Percentiles rank a stretch among this genome's conserved stretches.
phyloP scores from a whole-genome alignment of 352 stramenopile genomes.

The Phytophthora parvispora region DNA sequence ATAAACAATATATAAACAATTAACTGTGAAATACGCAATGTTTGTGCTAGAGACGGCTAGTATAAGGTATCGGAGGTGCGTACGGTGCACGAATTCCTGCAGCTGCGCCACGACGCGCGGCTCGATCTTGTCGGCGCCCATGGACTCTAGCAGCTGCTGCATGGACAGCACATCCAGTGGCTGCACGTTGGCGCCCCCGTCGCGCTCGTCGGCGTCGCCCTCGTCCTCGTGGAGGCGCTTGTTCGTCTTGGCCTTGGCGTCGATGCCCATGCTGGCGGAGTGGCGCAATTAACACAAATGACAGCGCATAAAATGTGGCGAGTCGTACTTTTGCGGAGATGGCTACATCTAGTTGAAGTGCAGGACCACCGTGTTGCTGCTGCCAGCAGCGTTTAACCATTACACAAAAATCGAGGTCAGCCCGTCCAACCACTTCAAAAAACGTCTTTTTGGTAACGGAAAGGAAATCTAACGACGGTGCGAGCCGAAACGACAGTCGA shows the following conservation, averaged over 20 bases:
- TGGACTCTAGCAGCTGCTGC: conserved; percentile 74
- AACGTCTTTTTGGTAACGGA: no score
- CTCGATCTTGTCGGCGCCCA: conserved; percentile 86
- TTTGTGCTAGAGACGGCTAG: no score
- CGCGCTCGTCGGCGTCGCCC: conserved; percentile 41
- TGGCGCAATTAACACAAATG: conserved; percentile 21
- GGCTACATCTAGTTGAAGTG: conserved; percentile 10
- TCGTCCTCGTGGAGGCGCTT: conserved; percentile 76
- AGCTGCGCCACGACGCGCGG: conserved; percentile 84
- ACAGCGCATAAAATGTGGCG: background rate
- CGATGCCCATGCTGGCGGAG: conserved; percentile 58
- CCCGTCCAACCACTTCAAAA: no score
- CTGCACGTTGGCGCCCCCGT: conserved; percentile 46
- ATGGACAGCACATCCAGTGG: conserved; percentile 76
- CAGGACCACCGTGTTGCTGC: background rate
- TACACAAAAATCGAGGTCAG: no score
- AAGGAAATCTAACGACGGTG: no score
- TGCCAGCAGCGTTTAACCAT: no score
- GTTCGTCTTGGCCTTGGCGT: conserved; percentile 43
- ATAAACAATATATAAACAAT: conserved; percentile 3
- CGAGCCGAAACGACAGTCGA: background rate
- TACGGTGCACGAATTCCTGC: conserved; percentile 89
- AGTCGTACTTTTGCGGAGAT: conserved; percentile 15
- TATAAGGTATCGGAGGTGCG: conserved; percentile 16
- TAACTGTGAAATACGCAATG: no score